phyloP scores from a whole-genome alignment of 1,284 basidiomycete species.

The Puccinia polysora region DNA sequence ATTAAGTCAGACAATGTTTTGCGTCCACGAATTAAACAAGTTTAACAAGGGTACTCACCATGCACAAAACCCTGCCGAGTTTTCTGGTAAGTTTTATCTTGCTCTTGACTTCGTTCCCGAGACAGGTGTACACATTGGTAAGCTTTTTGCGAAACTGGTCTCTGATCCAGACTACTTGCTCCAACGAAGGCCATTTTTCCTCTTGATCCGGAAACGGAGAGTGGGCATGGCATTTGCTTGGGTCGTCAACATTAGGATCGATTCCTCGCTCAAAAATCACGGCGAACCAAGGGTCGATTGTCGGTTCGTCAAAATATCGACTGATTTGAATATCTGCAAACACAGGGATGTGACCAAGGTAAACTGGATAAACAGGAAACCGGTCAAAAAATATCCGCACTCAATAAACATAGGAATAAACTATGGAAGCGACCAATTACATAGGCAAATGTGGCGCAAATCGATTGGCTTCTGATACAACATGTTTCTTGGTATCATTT shows the following conservation, averaged over 20 bases:
- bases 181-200: constrained; percentile 78
- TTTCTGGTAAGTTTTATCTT: constrained; percentile 62
- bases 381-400: not conserved
- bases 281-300: constrained; percentile 72
- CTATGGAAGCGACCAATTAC: not conserved
- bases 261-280: constrained; percentile 71
- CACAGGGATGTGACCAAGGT: constrained; percentile 77
- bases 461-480: constrained; percentile 88
- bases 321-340: constrained; percentile 88
- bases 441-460: constrained; percentile 71
- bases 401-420: not conserved
- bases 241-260: constrained; percentile 65
- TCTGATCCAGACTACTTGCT: constrained; percentile 72
- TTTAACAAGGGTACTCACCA: constrained; percentile 43
- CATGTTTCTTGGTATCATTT: constrained; percentile 83
- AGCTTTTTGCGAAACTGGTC: constrained; percentile 69
- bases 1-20: not conserved
- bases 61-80: constrained; percentile 70
- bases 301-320: constrained; percentile 66
- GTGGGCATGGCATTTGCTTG: constrained; percentile 62
- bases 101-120: constrained; percentile 58
- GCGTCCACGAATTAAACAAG: not conserved
- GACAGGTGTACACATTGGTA: constrained; percentile 65
- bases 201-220: constrained; percentile 75
- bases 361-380: constrained; percentile 60